Evolutionary conservation across 2,329 filamentous ascomycete genomes (phyloP).

Genomic region (Talaromyces pinophilus): DNA sequence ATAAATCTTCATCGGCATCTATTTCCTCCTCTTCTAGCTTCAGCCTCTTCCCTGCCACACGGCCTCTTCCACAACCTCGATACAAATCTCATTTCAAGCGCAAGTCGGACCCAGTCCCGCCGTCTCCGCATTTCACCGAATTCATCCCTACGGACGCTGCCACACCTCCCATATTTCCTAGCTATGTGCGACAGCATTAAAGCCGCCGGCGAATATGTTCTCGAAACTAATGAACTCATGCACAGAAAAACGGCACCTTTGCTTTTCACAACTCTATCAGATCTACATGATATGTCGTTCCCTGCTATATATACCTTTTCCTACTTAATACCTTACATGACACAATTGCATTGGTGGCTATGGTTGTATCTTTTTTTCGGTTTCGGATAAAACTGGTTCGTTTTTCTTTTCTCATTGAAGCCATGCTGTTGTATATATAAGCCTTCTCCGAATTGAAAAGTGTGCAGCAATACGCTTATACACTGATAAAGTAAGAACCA

Average conservation of each 20-base stretch:
- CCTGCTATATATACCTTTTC: not conserved
- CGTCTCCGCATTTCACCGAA: conserved; percentile 27
- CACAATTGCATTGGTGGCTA: conserved; percentile 12
- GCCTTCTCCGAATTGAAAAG: not conserved
- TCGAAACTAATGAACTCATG: not conserved
- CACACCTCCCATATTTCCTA: conserved; percentile 21
- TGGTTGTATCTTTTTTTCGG: not conserved
- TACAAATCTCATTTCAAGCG: conserved; percentile 22
- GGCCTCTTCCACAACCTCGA: conserved; percentile 15
- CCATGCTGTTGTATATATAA: not conserved
- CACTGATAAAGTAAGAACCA: too few species aligned
- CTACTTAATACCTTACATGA: conserved; percentile 2
- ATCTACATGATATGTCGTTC: not conserved
- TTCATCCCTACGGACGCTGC: conserved; percentile 15
- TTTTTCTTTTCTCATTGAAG: not conserved
- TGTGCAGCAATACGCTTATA: not conserved
- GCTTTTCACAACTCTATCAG: not conserved
- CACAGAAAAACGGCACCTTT: not conserved
- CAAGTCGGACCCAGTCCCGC: conserved; percentile 23
- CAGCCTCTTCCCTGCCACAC: conserved; percentile 16
- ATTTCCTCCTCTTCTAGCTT: conserved; percentile 16
- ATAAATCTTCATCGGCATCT: conserved; percentile 9
- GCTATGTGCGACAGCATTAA: conserved; percentile 17
- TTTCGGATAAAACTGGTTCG: not conserved
- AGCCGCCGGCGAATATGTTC: not conserved